A percentile compares a stretch with the other conserved stretches of the same genome.
Evolutionary conservation across 164 flowering plant species (phyloP).

Genomic region (Umbellularia californica): DNA sequence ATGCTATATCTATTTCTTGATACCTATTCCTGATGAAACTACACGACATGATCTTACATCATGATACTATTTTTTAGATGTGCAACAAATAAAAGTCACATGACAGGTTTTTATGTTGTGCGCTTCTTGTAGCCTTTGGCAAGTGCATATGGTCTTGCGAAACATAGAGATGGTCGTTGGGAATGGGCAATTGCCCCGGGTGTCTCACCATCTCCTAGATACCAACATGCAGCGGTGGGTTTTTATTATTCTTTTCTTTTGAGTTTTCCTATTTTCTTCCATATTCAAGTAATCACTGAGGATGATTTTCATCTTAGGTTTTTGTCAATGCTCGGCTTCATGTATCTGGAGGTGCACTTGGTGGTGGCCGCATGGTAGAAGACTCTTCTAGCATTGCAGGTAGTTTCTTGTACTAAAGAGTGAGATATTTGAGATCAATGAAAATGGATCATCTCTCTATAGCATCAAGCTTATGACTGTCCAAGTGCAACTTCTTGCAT

Average conservation of each 20-base stretch:
- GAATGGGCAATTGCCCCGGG: slow-evolving; percentile 99
- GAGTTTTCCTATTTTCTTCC: background rate
- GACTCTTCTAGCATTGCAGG: slow-evolving; percentile 99
- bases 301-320: slow-evolving; percentile 36
- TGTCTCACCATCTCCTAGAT: slow-evolving; percentile 99
- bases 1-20: background rate
- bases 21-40: background rate
- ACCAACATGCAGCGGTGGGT: slow-evolving; percentile 98
- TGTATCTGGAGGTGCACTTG: slow-evolving; percentile 99
- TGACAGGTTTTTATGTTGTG: background rate
- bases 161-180: slow-evolving; percentile 99
- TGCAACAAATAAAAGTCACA: background rate
- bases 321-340: slow-evolving; percentile 99
- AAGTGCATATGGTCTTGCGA: slow-evolving; percentile 99
- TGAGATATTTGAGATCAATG: background rate
- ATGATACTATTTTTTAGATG: no score
- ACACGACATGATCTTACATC: background rate
- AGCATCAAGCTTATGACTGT: background rate
- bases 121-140: slow-evolving; percentile 69
- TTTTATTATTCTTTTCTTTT: slow-evolving; percentile 4
- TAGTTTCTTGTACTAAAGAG: slow-evolving; percentile 11
- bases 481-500: background rate
- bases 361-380: slow-evolving; percentile 99
- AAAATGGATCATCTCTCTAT: background rate
- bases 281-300: background rate